These are phyloP conservation scores for Heterobasidion irregulare DNA, from an alignment of 1,284 basidiomycete genomes.

Conservation along the genomic window DNA sequence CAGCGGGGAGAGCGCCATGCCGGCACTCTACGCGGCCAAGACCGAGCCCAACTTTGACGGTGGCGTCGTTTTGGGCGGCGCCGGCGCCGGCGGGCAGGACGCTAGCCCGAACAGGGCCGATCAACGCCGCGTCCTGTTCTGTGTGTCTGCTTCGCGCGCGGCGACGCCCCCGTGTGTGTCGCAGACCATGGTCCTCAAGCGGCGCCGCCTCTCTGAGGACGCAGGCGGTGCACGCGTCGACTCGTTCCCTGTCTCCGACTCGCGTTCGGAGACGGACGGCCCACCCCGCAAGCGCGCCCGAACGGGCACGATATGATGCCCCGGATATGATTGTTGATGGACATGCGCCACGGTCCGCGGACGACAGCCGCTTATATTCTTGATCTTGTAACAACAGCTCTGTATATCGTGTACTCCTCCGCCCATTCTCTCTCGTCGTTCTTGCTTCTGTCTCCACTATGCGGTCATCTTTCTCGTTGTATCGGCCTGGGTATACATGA, in stretches of 20 bases:
- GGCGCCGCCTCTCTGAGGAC: conserved; percentile 11
- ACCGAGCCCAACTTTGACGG: not conserved
- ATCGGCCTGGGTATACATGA: not conserved
- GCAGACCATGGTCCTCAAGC: not conserved
- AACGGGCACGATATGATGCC: conserved; percentile 6
- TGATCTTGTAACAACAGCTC: not conserved
- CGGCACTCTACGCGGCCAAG: not conserved
- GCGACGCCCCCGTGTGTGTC: not conserved
- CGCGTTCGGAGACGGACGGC: conserved; percentile 24
- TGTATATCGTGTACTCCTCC: not conserved
- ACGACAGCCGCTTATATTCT: too few relatives aligned
- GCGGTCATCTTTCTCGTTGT: not conserved
- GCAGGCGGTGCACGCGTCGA: conserved; percentile 26
- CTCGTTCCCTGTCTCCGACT: conserved; percentile 31
- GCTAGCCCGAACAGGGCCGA: not conserved
- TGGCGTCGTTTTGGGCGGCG: not conserved
- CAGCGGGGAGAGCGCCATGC: not conserved
- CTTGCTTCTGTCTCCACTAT: not conserved
- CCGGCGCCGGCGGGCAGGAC: not conserved
- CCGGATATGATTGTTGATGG: not conserved
- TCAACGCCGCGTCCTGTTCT: not conserved
- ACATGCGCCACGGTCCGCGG: too few relatives aligned
- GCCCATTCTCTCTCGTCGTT: not conserved
- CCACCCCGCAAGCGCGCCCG: conserved; percentile 8
- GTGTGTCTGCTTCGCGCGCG: conserved; percentile 3